phyloP scores from a whole-genome alignment of 2,329 filamentous ascomycete genomes.

The Elsinoe fawcettii region DNA sequence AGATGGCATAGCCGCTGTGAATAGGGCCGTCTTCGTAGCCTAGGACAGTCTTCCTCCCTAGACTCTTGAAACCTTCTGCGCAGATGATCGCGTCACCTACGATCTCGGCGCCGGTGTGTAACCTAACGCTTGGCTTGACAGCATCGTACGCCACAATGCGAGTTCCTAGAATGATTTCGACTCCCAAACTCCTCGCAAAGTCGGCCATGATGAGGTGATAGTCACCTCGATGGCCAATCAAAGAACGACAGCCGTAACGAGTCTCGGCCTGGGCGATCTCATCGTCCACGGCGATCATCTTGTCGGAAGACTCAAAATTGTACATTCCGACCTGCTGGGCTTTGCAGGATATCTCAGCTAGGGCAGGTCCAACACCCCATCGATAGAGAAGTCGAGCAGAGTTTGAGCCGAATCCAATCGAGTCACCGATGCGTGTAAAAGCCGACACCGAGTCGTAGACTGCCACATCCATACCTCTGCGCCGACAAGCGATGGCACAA shows the following conservation, averaged over 20 bases:
- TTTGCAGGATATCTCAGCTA: conserved; percentile 42
- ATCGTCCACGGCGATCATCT: conserved; percentile 30
- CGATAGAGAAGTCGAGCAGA: conserved; percentile 39
- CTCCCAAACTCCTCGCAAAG: conserved; percentile 23
- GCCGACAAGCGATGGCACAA: conserved; percentile 41
- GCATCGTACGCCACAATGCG: conserved; percentile 18
- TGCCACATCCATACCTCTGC: conserved; percentile 37
- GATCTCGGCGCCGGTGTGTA: no score
- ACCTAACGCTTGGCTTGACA: conserved; percentile 14
- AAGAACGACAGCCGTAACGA: not conserved
- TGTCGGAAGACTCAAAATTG: not conserved
- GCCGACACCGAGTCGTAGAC: conserved; percentile 39
- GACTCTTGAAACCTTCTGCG: no score
- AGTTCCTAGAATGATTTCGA: conserved; percentile 23
- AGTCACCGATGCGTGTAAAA: conserved; percentile 41
- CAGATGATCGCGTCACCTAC: no score
- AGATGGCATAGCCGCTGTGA: conserved; percentile 37
- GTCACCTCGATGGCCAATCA: conserved; percentile 25
- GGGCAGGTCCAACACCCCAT: conserved; percentile 32
- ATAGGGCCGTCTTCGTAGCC: no score
- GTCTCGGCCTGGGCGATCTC: conserved; percentile 40
- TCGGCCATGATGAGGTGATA: conserved; percentile 25
- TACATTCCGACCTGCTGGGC: conserved; percentile 23
- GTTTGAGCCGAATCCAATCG: conserved; percentile 41
- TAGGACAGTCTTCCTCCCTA: no score